Conservation (phyloP, 139 green algal genomes). For the Helicosporidium sp. region DNA sequence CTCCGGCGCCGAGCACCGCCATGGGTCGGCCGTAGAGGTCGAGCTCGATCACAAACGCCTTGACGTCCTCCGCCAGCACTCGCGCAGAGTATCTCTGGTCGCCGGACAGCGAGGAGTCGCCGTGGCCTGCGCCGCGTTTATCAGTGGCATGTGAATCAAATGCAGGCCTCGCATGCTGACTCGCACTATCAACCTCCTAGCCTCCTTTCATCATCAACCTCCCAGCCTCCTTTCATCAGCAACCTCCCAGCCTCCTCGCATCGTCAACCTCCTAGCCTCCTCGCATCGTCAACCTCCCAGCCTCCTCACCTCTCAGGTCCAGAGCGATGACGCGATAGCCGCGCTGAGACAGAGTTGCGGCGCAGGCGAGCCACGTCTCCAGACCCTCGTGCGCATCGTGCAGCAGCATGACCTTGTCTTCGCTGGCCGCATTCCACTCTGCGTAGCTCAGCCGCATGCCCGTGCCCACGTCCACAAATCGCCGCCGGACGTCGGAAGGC, state of each 20-base stretch:
- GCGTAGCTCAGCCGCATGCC: conserved; percentile 20
- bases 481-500: neutral
- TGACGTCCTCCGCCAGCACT: conserved; percentile 15
- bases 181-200: too few species aligned
- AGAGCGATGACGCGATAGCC: conserved; percentile 16
- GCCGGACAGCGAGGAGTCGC: conserved; percentile 1
- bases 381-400: conserved; percentile 11
- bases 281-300: too few species aligned
- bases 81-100: neutral
- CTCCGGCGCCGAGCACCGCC: conserved; percentile 17
- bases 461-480: neutral
- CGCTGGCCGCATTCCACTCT: conserved; percentile 4
- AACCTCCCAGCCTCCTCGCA: too few species aligned
- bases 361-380: conserved; percentile 10
- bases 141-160: too few species aligned
- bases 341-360: conserved; percentile 1
- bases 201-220: too few species aligned
- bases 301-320: conserved; percentile 14
- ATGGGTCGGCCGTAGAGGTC: conserved; percentile 25
- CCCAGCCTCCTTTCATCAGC: too few species aligned
- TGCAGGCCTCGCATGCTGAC: too few species aligned
- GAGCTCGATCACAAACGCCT: conserved; percentile 21
- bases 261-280: too few species aligned
- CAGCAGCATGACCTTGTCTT: conserved; percentile 18
- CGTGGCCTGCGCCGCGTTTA: conserved; percentile 6